Percentiles rank a stretch among this genome's conserved stretches.
Conservation (phyloP, 225 moss, liverwort and hornwort genomes). For the Pleurozium schreberi region DNA sequence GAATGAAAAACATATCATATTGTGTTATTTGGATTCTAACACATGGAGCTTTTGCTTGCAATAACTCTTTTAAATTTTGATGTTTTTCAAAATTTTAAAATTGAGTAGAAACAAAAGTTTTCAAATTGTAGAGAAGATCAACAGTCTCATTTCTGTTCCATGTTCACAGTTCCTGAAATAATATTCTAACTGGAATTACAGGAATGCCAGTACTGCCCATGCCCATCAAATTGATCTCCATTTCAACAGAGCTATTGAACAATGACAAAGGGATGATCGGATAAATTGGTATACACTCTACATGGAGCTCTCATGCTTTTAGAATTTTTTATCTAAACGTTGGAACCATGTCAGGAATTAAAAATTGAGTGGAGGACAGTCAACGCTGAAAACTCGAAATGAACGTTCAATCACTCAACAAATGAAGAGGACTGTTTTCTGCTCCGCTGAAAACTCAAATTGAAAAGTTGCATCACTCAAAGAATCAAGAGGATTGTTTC, state of each 20-base stretch:
- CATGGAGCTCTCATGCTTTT: background rate
- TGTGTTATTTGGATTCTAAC: no score
- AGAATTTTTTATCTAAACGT: background rate
- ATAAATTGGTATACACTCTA: background rate
- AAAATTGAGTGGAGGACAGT: background rate
- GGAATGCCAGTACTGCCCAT: background rate
- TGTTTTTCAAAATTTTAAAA: no score
- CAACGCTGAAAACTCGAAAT: background rate
- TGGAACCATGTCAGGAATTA: background rate
- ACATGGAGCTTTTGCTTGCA: no score
- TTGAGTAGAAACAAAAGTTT: no score
- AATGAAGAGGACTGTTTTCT: constrained; percentile 9
- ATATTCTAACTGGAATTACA: no score
- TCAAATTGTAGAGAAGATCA: no score
- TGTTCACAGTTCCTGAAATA: no score
- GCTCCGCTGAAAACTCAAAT: background rate
- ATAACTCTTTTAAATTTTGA: no score
- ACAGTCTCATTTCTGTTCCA: no score
- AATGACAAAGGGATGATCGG: no score
- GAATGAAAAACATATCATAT: no score
- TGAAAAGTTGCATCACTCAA: background rate
- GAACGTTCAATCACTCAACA: background rate
- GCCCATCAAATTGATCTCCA: background rate
- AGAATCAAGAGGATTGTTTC: constrained; percentile 9
- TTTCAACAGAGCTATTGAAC: background rate